Evolutionary conservation across 805 yeast genomes (phyloP).

Genomic region (Candida manassasensis): DNA sequence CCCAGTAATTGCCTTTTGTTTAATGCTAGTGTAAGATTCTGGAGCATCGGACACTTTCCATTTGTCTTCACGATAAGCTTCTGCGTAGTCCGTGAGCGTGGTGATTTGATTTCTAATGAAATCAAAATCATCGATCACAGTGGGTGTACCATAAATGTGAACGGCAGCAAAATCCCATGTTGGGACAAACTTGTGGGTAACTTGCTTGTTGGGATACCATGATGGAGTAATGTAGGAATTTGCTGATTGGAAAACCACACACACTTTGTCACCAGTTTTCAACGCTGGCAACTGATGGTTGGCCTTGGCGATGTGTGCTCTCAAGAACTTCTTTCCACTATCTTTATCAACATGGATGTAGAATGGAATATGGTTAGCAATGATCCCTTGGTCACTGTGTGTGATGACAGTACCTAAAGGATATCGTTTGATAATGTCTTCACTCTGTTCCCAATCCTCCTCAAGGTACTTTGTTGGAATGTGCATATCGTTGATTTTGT

Average conservation of each 20-base stretch:
- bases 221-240: slow-evolving; percentile 54
- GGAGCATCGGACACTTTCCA: slow-evolving; percentile 63
- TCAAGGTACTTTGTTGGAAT: slow-evolving; percentile 30
- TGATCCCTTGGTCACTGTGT: slow-evolving; percentile 33
- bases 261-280: slow-evolving; percentile 32
- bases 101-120: slow-evolving; percentile 44
- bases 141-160: slow-evolving; percentile 51
- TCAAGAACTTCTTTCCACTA: slow-evolving; percentile 36
- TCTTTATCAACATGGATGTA: slow-evolving; percentile 31
- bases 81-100: slow-evolving; percentile 44
- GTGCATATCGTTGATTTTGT: slow-evolving; percentile 33
- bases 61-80: slow-evolving; percentile 32
- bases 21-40: slow-evolving; percentile 35
- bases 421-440: slow-evolving; percentile 37
- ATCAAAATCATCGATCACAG: slow-evolving; percentile 38
- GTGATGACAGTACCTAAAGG: slow-evolving; percentile 51
- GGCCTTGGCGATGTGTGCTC: slow-evolving; percentile 51
- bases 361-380: slow-evolving; percentile 59
- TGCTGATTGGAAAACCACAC: slow-evolving; percentile 49
- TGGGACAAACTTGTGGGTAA: slow-evolving; percentile 60
- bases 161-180: slow-evolving; percentile 64
- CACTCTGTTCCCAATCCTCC: slow-evolving; percentile 32
- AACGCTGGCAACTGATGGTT: slow-evolving; percentile 48
- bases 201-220: slow-evolving; percentile 53
- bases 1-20: slow-evolving; percentile 52